phyloP scores from a whole-genome alignment of 2,329 filamentous ascomycete species.

The Aspergillus ibericus region DNA sequence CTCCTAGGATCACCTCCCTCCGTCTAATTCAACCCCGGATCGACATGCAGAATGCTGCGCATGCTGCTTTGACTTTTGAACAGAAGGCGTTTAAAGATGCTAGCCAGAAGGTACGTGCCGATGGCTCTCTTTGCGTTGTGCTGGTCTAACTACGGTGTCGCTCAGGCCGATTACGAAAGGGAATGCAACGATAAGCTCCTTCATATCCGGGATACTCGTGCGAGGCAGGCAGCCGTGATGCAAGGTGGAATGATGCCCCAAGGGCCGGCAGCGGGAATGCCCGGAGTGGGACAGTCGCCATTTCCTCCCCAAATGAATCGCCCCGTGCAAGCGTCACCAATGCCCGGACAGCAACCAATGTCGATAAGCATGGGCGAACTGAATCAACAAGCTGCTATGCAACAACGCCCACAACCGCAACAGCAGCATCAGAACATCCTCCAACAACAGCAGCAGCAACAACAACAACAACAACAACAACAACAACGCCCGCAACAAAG shows the following conservation, averaged over 20 bases:
- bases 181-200: conserved; percentile 46
- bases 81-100: conserved; percentile 46
- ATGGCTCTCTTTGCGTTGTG: background rate
- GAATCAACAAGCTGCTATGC: conserved; percentile 34
- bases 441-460: conserved; percentile 26
- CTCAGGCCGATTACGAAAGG: conserved; percentile 45
- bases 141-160: conserved; percentile 1
- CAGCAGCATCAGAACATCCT: conserved; percentile 32
- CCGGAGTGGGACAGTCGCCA: conserved; percentile 40
- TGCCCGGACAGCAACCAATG: conserved; percentile 43
- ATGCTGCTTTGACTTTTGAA: conserved; percentile 47
- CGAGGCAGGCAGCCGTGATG: conserved; percentile 43
- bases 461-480: conserved; percentile 24
- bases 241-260: conserved; percentile 44
- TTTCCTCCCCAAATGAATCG: conserved; percentile 53
- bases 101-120: conserved; percentile 31
- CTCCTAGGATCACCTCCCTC: conserved; percentile 46
- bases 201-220: conserved; percentile 47
- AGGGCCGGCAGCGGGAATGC: conserved; percentile 31
- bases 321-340: conserved; percentile 53
- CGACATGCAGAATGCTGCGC: conserved; percentile 38
- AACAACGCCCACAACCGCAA: conserved; percentile 36
- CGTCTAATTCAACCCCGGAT: conserved; percentile 47
- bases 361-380: conserved; percentile 37
- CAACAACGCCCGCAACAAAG: conserved; percentile 36